Evolutionary conservation across 306 rosid species (phyloP).

Genomic region (Fragaria iinumae): DNA sequence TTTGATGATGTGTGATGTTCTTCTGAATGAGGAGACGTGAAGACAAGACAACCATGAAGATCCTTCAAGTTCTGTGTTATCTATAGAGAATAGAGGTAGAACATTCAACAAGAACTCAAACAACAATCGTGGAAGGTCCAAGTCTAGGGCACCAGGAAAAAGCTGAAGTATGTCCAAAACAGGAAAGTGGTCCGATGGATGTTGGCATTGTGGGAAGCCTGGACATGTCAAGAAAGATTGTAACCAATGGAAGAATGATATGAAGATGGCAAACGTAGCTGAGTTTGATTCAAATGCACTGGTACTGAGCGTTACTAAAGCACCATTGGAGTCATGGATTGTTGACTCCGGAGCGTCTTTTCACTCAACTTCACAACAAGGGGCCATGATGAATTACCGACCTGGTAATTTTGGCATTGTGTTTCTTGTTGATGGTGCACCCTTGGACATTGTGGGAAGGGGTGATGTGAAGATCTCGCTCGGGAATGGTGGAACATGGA

Average conservation of each 20-base stretch:
- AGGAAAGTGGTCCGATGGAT: background rate
- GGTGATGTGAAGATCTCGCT: background rate
- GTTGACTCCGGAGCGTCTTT: constrained; percentile 1
- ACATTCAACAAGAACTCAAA: background rate
- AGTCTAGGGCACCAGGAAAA: background rate
- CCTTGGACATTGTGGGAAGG: background rate
- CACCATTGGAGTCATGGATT: background rate
- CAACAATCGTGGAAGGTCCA: background rate
- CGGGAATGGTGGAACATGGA: background rate
- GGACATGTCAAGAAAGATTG: background rate
- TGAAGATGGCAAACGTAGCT: too few relatives aligned
- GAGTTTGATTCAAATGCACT: too few relatives aligned
- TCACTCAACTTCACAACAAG: background rate
- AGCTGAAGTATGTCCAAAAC: too few relatives aligned
- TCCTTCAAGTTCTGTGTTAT: background rate
- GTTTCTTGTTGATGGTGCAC: background rate
- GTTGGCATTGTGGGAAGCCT: background rate
- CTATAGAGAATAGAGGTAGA: background rate
- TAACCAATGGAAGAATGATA: background rate
- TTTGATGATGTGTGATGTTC: background rate
- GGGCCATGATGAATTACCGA: background rate
- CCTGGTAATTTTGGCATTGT: background rate
- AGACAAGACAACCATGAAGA: background rate
- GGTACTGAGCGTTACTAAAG: too few relatives aligned
- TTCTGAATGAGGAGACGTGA: background rate